Conservation (phyloP, 345 rosid species). For the Eucalyptus polyanthemos region DNA sequence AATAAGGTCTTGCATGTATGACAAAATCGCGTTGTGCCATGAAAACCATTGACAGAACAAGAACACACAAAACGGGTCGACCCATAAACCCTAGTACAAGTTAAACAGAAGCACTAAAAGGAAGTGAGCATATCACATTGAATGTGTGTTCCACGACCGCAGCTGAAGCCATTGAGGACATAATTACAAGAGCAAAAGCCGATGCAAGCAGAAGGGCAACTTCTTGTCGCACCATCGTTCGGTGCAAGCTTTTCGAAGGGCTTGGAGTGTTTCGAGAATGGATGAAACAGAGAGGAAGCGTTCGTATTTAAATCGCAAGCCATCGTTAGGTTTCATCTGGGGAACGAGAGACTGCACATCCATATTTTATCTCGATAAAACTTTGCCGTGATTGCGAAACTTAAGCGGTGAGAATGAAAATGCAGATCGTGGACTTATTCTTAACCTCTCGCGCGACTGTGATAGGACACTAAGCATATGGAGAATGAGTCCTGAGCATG, state of each 20-base stretch:
- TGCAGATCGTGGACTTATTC: background rate
- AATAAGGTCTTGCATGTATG: background rate
- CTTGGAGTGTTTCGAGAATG: background rate
- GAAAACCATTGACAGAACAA: background rate
- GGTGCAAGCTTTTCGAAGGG: background rate
- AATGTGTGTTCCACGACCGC: conserved; percentile 68
- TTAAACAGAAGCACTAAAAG: background rate
- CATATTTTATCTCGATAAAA: background rate
- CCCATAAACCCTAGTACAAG: background rate
- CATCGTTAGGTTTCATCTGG: background rate
- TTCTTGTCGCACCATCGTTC: conserved; percentile 8
- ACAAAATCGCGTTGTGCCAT: background rate
- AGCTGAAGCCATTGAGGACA: conserved; percentile 42
- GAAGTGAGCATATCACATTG: conserved; percentile 19
- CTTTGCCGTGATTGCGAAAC: background rate
- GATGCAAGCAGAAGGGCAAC: background rate
- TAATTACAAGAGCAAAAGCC: conserved; percentile 7
- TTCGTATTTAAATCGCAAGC: background rate
- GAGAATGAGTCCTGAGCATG: too few relatives aligned
- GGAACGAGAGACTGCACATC: background rate
- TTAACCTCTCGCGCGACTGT: background rate
- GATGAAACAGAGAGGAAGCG: background rate
- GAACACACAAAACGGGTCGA: background rate
- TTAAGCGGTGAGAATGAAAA: background rate
- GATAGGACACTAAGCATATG: background rate